A percentile compares a stretch with the other conserved stretches of the same genome.
Conservation (phyloP, 306 rosid genomes). For the Coriaria nepalensis region DNA sequence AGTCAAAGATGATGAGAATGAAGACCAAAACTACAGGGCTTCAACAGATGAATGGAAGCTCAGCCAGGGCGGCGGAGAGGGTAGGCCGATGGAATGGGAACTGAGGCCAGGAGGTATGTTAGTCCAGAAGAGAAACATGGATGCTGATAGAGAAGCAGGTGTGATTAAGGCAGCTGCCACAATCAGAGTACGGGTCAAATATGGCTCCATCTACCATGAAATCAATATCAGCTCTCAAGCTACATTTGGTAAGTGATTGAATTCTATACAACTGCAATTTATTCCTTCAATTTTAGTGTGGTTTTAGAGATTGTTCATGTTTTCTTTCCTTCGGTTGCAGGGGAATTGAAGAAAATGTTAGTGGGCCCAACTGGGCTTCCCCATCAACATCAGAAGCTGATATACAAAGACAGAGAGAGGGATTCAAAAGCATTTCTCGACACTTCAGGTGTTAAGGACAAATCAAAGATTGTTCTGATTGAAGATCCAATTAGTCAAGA, state of each 20-base stretch:
- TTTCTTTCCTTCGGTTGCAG: slow-evolving; percentile 25
- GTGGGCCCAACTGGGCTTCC: slow-evolving; percentile 49
- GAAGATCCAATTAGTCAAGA: slow-evolving; percentile 51
- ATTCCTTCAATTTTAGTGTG: background rate
- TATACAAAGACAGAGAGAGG: slow-evolving; percentile 67
- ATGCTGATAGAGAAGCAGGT: slow-evolving; percentile 16
- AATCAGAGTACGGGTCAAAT: slow-evolving; percentile 52
- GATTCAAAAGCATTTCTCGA: slow-evolving; percentile 71
- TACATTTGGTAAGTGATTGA: slow-evolving; percentile 48
- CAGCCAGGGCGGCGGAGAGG: slow-evolving; percentile 17
- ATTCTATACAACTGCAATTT: background rate
- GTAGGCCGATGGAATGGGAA: slow-evolving; percentile 30
- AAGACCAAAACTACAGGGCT: slow-evolving; percentile 30
- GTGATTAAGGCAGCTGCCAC: slow-evolving; percentile 12
- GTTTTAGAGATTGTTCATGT: background rate
- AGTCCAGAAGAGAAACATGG: slow-evolving; percentile 55
- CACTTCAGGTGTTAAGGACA: slow-evolving; percentile 43
- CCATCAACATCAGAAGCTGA: slow-evolving; percentile 52
- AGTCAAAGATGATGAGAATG: slow-evolving; percentile 42
- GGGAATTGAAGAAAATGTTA: slow-evolving; percentile 80
- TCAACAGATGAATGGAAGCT: slow-evolving; percentile 18
- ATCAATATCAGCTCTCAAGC: slow-evolving; percentile 58
- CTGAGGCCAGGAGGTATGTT: slow-evolving; percentile 85
- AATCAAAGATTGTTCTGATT: slow-evolving; percentile 46
- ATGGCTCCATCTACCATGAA: slow-evolving; percentile 43